Evolutionary conservation across 345 rosid species (phyloP), one percentile per base, ranked within the genome.

Genomic region (Nasturtium officinale): DNA sequence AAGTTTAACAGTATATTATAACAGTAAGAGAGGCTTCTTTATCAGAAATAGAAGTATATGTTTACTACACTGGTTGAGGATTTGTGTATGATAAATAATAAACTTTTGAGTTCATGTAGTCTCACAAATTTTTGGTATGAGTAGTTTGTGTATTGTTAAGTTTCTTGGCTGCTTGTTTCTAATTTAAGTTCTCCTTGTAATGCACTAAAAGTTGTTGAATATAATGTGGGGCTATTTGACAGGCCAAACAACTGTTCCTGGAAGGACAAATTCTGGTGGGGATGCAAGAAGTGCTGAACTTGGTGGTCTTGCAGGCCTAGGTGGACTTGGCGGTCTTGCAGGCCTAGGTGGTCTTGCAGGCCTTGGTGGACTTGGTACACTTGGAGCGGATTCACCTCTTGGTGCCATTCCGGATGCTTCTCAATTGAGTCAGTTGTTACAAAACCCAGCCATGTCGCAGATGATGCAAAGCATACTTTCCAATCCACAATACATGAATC

Each of bases 401-500:
- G 76, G 75, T 63, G 45, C 65, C 15, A 76, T 72, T 79, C 87
- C 96, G 9, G 89, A 91, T 79, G 75, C 87, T 42, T 65, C 82
- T 57, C 71, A 77, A 60, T 52, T 86, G 84, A 89, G 47, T 79
- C 97, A 89, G 72, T 9, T 89, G 45, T 71, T 91, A 83, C 93
- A 88, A 83, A 87, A 91, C 80, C 96, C 97, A 38, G 90, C 88
- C 74, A 43, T 89, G 69, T 83, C 92, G 16, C 94, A 91, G 81
- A 86, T 89, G 94, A 84, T 92, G 97, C 92, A 87, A 76, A 82
- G 81, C 77, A 23, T 91, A 67, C 75, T 83, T 42, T 86, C 96
- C n/a, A 83, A 87, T 76, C 97, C 94, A 32, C 87, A 91, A 33
- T 85, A 89, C 79, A 77, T 89, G 86, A 91, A 86, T 82, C 96